A percentile compares a stretch with the other conserved stretches of the same genome.
Evolutionary conservation across 371 early-diverging fungal species (phyloP).

Genomic region (Mortierella sp.): DNA sequence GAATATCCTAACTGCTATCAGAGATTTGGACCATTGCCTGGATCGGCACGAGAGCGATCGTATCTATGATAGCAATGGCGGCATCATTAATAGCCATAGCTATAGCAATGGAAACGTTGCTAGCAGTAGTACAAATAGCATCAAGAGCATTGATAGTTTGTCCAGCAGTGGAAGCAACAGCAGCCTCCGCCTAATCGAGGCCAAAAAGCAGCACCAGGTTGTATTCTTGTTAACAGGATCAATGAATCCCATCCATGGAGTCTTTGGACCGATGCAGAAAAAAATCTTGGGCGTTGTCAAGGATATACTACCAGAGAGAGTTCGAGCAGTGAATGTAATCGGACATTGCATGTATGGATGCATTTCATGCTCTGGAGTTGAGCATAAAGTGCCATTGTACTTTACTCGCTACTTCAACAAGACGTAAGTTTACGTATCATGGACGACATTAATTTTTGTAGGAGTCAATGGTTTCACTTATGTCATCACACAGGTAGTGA

Average conservation of each 20-base stretch:
- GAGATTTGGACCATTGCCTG: constrained; percentile 46
- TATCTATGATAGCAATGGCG: too few relatives aligned
- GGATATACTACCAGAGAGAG: constrained; percentile 40
- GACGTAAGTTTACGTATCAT: constrained; percentile 43
- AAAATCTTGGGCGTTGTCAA: constrained; percentile 50
- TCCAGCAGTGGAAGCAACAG: constrained; percentile 11
- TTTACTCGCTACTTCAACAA: constrained; percentile 56
- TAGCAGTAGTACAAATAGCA: not conserved
- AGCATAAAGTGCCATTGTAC: constrained; percentile 57
- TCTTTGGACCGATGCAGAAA: constrained; percentile 49
- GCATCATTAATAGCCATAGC: too few relatives aligned
- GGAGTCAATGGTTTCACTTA: not conserved
- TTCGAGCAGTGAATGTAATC: constrained; percentile 47
- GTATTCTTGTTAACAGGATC: constrained; percentile 54
- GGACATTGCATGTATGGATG: constrained; percentile 58
- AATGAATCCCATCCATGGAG: constrained; percentile 55
- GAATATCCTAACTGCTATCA: constrained; percentile 47
- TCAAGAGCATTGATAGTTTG: constrained; percentile 10
- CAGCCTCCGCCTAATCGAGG: constrained; percentile 3
- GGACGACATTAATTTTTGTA: not conserved
- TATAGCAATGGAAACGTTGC: not conserved
- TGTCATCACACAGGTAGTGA: not conserved
- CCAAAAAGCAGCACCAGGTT: constrained; percentile 41
- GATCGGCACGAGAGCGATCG: constrained; percentile 16
- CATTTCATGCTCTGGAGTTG: constrained; percentile 45